Evolutionary conservation across 768 basidiomycete genomes (phyloP), one percentile per base, ranked within the genome.

Genomic region (Mrakia gelida): DNA sequence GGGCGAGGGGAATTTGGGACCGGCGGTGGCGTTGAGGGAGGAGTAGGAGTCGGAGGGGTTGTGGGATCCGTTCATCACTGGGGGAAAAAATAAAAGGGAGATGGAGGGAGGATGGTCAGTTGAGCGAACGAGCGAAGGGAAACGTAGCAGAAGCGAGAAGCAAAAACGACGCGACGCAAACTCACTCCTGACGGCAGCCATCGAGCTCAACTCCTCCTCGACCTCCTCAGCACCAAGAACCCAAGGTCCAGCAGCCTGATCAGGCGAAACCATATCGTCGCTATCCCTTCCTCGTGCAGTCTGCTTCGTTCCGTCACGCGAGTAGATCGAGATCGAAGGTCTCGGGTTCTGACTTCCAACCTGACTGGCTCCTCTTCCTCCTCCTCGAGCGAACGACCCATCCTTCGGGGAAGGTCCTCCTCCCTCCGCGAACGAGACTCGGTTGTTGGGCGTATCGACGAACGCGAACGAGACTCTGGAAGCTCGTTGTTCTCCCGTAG

Each of bases 161-260:
- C 18, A 72, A 18, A 52, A 21, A 52, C 45, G 49, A 52, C 15
- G 49, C 15, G 49, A 18, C 49, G 13, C 4, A 7, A 52, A 52
- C 82, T 81, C 67, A 82, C 80, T 79, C 82, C 84, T 82, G 30
- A 80, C 80, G 56, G 81, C 82, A 75, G 84, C 82, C 77, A 83
- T 79, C 59, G 83, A 81, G 56, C 83, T 75, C 26, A 84, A 71
- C 70, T 82, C 49, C n/a, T 28, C 71, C 26, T 72, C n/a, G 0
- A 34, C 54, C 18, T 73, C 72, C 16, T 80, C 76, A 28, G 63
- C 68, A 10, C 63, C 79, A 16, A 75, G 45, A 11, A 71, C 70
- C 63, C 49, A 80, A 21, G 84, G 84, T 61, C 84, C 84, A 6
- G 80, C 75, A 7, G 79, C 43, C 70, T 84, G 84, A 4, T 81